Evolutionary conservation across 164 flowering plant species (phyloP), one percentile per base, ranked within the genome.

Genomic region (Amborella trichopoda): DNA sequence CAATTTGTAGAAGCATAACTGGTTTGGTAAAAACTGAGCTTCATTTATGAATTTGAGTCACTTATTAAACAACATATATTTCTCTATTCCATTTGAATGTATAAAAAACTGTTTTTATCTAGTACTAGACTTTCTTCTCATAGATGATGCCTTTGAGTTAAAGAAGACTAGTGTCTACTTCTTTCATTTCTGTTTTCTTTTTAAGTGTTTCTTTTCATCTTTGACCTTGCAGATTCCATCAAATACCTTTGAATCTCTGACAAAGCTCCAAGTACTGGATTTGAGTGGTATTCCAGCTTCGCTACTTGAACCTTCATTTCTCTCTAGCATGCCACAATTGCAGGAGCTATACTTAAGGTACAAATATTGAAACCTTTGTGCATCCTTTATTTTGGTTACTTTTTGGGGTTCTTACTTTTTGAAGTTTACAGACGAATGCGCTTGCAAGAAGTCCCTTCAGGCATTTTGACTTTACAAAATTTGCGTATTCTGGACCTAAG

Each of bases 301-400:
- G 55, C 62, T 83, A 47, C 76, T 79, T 24, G 72, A 67, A 50
- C 44, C 60, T 45, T 71, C 86, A 12, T 48, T 65, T 43, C 74
- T 91, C 58, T 74, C 88, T 21, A 41, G 72, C 69, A 50, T 91
- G 60, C 75, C 63, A n/a, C 75, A 69, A 53, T 63, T 91, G 69
- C 77, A 75, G 60, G 94, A 91, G 69, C 88, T 91, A 54, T 78
- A 84, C 63, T 64, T 87, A 52, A 87, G 95, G 99, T 91, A 24
- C 57, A 65, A 22, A 19, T n/a, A n/a, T n/a, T n/a, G n/a, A n/a
- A n/a, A n/a, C n/a, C 40, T 3, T 19, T 30, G 17, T 46, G 22
- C 45, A 41, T 23, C 6, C 23, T 19, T 5, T 8, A 19, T 41
- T 12, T 39, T 6, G n/a, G 12, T 47, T 40, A 23, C 2, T 19